Evolutionary conservation across 768 basidiomycete species (phyloP).

Genomic region (Hypholoma fasciculare): DNA sequence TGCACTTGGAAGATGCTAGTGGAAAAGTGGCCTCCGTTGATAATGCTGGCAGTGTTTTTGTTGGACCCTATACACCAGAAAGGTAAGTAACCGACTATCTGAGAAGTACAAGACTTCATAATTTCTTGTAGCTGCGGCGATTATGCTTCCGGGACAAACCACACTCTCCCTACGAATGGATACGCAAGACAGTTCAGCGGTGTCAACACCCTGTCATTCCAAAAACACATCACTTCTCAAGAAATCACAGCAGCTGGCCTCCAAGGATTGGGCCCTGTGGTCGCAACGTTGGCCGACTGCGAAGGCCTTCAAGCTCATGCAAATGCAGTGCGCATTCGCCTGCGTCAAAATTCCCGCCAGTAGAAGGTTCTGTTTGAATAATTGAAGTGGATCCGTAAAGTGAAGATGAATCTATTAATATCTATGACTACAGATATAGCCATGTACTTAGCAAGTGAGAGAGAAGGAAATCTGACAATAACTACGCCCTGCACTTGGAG

Average conservation of each 20-base stretch:
- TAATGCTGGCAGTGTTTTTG: conserved; percentile 96
- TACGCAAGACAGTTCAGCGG: conserved; percentile 98
- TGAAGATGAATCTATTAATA: conserved; percentile 28
- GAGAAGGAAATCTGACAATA: background rate
- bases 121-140: conserved; percentile 79
- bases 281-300: conserved; percentile 88
- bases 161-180: conserved; percentile 94
- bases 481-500: background rate
- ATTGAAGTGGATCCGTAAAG: background rate
- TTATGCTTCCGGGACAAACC: conserved; percentile 98
- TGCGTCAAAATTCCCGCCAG: conserved; percentile 29
- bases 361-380: background rate
- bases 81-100: conserved; percentile 54
- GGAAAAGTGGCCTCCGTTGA: conserved; percentile 64
- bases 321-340: conserved; percentile 89
- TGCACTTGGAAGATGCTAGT: conserved; percentile 80
- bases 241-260: conserved; percentile 84
- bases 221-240: conserved; percentile 98
- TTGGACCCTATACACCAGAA: conserved; percentile 93
- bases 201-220: conserved; percentile 96
- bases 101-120: background rate
- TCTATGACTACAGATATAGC: conserved; percentile 25
- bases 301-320: conserved; percentile 96
- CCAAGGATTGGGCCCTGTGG: conserved; percentile 77
- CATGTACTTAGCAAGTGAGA: background rate